Conservation (phyloP, 2,329 filamentous ascomycete species). For the Elsinoe batatas region DNA sequence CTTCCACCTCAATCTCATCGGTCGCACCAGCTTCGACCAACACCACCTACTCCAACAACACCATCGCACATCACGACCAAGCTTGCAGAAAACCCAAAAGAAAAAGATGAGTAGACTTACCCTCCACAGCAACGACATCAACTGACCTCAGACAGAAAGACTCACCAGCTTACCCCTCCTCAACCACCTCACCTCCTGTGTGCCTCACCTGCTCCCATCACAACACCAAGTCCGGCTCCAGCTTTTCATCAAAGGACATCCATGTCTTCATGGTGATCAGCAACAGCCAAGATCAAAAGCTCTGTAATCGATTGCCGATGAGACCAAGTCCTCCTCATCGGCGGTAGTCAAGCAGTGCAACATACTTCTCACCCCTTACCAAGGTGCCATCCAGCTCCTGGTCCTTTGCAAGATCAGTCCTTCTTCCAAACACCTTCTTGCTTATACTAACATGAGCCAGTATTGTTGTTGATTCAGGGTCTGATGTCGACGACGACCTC, state of each 20-base stretch:
- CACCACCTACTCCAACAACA: neutral
- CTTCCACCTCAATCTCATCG: neutral
- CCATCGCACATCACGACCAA: neutral
- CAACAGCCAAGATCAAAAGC: neutral
- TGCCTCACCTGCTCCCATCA: neutral
- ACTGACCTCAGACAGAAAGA: neutral
- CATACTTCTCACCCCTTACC: neutral
- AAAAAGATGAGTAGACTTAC: neutral
- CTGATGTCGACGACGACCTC: no score
- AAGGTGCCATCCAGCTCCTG: neutral
- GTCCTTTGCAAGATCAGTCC: neutral
- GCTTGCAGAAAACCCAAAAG: neutral
- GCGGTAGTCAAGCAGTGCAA: neutral
- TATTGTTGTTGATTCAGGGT: no score
- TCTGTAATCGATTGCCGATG: neutral
- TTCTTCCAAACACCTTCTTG: neutral
- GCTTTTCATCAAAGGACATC: neutral
- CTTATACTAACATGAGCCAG: no score
- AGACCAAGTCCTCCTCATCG: neutral
- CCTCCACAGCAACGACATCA: neutral
- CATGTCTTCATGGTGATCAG: neutral
- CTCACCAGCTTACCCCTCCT: neutral
- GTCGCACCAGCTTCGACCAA: neutral
- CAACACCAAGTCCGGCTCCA: neutral
- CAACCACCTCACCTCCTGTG: neutral